A percentile compares a stretch with the other conserved stretches of the same genome.
These are phyloP conservation scores for Apiotrichum brassicae DNA, from an alignment of 1,284 basidiomycete species.

Conservation along the genomic window DNA sequence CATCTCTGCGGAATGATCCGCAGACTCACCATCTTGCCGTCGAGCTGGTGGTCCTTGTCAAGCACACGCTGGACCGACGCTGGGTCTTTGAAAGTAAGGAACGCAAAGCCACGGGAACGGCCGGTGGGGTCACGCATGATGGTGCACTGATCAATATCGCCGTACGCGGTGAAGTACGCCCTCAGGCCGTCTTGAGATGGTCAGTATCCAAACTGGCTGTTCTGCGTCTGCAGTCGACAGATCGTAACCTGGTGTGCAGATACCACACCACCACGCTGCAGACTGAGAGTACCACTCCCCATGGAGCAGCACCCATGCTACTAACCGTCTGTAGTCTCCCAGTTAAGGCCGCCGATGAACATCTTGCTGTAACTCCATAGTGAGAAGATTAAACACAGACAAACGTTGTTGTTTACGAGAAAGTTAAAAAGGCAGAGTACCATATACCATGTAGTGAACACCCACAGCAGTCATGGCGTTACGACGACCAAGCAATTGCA, in stretches of 20 bases:
- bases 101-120: constrained; percentile 87
- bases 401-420: too few species aligned
- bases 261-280: background rate
- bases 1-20: background rate
- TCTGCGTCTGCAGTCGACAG: background rate
- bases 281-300: background rate
- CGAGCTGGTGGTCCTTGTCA: constrained; percentile 79
- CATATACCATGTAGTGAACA: too few species aligned
- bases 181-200: constrained; percentile 61
- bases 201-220: background rate
- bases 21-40: constrained; percentile 78
- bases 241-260: background rate
- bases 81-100: constrained; percentile 82
- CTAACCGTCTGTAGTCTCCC: constrained; percentile 90
- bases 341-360: constrained; percentile 94
- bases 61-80: constrained; percentile 83
- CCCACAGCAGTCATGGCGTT: too few species aligned
- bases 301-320: constrained; percentile 5
- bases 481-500: too few species aligned
- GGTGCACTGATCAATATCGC: constrained; percentile 82
- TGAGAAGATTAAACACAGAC: background rate
- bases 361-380: constrained; percentile 66
- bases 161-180: constrained; percentile 82
- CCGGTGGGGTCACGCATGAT: constrained; percentile 92
- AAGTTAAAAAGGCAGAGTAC: too few species aligned